Evolutionary conservation across 2,329 filamentous ascomycete genomes (phyloP).

Genomic region (Trichophyton rubrum): DNA sequence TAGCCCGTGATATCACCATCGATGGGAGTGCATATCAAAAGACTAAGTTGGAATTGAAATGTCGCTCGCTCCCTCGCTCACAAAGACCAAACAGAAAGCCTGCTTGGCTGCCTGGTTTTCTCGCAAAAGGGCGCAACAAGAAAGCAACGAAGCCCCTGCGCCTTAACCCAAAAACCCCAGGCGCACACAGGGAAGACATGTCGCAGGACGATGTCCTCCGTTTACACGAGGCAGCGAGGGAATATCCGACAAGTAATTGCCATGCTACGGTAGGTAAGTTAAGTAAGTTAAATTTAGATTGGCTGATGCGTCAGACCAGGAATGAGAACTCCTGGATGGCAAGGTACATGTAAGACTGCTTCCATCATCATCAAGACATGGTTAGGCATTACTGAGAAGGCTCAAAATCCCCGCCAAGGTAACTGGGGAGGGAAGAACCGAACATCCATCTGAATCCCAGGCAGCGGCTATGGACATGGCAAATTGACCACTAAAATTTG

Average conservation of each 20-base stretch:
- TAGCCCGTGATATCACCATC: neutral
- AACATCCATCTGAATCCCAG: neutral
- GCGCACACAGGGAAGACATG: neutral
- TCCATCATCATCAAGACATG: neutral
- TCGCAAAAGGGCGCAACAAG: neutral
- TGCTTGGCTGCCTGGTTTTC: neutral
- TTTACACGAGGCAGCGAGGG: neutral
- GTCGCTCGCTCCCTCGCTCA: neutral
- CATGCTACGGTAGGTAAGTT: neutral
- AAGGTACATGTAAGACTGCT: neutral
- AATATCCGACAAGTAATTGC: neutral
- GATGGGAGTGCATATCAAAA: neutral
- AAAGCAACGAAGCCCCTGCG: neutral
- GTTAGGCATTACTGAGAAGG: neutral
- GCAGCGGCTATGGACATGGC: slow-evolving; percentile 4
- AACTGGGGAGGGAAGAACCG: neutral
- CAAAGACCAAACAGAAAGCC: neutral
- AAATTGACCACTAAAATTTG: slow-evolving; percentile 1
- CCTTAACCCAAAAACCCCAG: neutral
- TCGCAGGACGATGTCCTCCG: neutral
- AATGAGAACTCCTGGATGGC: neutral
- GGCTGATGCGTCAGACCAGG: neutral
- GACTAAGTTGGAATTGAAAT: slow-evolving; percentile 2
- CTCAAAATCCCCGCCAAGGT: neutral
- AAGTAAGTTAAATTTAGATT: slow-evolving; percentile 4